Base-by-base conservation (phyloP, 2,329 filamentous ascomycete species). In the Akanthomyces lecanii region DNA sequence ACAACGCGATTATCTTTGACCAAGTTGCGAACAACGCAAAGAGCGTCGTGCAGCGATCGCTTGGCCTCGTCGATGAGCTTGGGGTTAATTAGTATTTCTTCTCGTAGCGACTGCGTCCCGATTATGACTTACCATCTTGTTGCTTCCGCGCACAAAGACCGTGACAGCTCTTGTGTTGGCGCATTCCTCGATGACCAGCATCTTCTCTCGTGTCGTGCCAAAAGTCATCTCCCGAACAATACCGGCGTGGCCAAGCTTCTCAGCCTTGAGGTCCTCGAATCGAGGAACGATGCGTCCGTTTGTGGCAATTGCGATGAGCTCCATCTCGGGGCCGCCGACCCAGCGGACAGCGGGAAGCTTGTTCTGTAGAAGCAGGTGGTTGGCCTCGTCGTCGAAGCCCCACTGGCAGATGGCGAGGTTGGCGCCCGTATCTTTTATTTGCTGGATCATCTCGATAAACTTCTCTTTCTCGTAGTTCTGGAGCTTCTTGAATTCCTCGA, bases 51-150 rank as follows among this genome's bases (percentile, higher is more conserved):
- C 64, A 99, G 84, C 55, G 95, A 98, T 71, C 96, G 88, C 82
- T 97, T 97, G 61, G 96, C 96, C 79, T 99, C 96, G 74, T 99
- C 96, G 75, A 99, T 98, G 76, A 99, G 97, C 91, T 96, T 2
- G 12, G 30, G n/a, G 16, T 30, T 53, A 1, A 65, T 75, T 64
- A 74, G 68, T 57, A 33, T 58, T 38, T 23, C 7, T 5, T 45
- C 16, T 21, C 28, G 16, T 21, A 25, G 23, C 38, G 11, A 6
- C 2, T 48, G 40, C 33, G n/a, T 30, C 11, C 10, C 0, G 51
- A 11, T 28, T 6, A 52, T 7, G 51, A 77, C 84, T 74, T 78
- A 94, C 91, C 95, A 99, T 99, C 84, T 98, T 99, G 85, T 99
- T 99, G 83, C 92, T 96, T 72, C 95, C 95, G 72, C 95, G 85